phyloP scores from a whole-genome alignment of 2,329 filamentous ascomycete species.

The Epichloe elymi region DNA sequence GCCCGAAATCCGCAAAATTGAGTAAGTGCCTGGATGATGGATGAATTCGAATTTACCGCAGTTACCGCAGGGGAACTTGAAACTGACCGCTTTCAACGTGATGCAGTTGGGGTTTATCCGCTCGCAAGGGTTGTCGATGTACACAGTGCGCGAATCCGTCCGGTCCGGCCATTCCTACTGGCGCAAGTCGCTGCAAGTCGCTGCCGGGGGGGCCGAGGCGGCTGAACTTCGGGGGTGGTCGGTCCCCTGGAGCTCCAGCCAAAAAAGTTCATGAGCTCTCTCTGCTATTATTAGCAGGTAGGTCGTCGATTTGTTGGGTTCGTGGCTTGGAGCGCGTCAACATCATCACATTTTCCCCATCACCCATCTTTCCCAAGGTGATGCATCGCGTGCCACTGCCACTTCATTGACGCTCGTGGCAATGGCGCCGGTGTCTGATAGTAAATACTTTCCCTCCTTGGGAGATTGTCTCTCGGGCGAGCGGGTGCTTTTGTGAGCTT shows the following conservation, averaged over 20 bases:
- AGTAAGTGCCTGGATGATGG: neutral
- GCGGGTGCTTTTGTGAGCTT: slow-evolving; percentile 61
- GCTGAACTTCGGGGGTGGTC: slow-evolving; percentile 15
- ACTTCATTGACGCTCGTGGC: slow-evolving; percentile 37
- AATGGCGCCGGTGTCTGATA: slow-evolving; percentile 61
- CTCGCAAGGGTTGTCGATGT: neutral
- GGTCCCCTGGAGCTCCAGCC: slow-evolving; percentile 13
- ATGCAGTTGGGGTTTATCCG: neutral
- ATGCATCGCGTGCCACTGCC: slow-evolving; percentile 26
- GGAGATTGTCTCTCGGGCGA: slow-evolving; percentile 76
- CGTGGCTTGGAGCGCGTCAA: slow-evolving; percentile 18
- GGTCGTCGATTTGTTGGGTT: too few relatives aligned
- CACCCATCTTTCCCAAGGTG: slow-evolving; percentile 15
- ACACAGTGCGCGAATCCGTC: neutral
- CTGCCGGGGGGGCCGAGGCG: slow-evolving; percentile 3
- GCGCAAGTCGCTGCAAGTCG: too few relatives aligned
- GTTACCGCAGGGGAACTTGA: too few relatives aligned
- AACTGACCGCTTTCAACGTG: neutral
- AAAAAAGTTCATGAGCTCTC: slow-evolving; percentile 9
- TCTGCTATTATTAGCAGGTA: too few relatives aligned
- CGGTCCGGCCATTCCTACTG: neutral
- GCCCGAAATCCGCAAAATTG: too few relatives aligned
- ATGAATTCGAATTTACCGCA: neutral
- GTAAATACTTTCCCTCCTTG: slow-evolving; percentile 69
- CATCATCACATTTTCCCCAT: slow-evolving; percentile 14